Base-by-base conservation (phyloP, 108 stramenopile genomes). In the Nitzschia sp. region DNA sequence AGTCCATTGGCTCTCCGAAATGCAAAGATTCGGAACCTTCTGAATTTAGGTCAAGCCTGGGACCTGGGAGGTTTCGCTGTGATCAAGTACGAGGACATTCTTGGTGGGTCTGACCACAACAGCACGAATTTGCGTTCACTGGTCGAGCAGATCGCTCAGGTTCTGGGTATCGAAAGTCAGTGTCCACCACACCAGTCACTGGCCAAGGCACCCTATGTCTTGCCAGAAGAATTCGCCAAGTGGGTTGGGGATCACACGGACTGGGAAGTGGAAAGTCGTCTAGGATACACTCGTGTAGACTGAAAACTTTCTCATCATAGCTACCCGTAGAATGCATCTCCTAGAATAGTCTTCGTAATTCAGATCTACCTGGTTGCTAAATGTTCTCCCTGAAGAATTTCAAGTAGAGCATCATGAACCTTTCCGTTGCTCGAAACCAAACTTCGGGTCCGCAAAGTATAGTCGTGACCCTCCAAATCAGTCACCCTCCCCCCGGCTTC, bases 401-500 rank as follows among this genome's bases (percentile, higher is more conserved):
- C 27, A 54, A 88, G 46, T 33, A 92, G 58, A 36, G 75, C 80
- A 15, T 81, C 75, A 58, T 88, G 86, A 9, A 88, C 71, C 9
- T 31, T 56, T 28, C 81, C 84, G 44, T 86, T 84, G 54, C 86
- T 90, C 0, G 71, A 82, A 52, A 85, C 69, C 61, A 92, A 80
- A 46, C 82, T 88, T 38, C 90, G 59, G 5, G 76, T 80, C 32
- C 72, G 45, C 3, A 92, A 45, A 58, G 61, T 78, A 61, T 77
- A 86, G 19, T 69, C 61, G 21, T 69, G 71, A 23, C 74, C 85
- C 19, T 80, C 48, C 33, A 92, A 58, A 75, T 91, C 85, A 11
- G 90, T 92, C 34, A 93, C 76, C 2, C 23, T 27, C 15, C 94
- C 96, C 19, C 94, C 96, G 1, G 96, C 93, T 67, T 97, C 96